A percentile compares a stretch with the other conserved stretches of the same genome.
phyloP scores from a whole-genome alignment of 345 rosid species.

The Jatropha curcas region DNA sequence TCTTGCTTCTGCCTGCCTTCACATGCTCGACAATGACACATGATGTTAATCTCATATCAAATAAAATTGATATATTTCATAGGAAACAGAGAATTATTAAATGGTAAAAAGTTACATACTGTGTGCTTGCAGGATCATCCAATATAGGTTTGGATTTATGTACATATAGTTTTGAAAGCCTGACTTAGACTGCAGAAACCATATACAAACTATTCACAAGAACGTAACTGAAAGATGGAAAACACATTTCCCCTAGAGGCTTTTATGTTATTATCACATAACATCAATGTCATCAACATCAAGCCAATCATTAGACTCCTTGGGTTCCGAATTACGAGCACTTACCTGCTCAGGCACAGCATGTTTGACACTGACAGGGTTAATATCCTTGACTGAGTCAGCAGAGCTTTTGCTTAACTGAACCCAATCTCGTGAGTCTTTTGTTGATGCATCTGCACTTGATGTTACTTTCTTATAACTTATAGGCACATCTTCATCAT shows the following conservation, averaged over 20 bases:
- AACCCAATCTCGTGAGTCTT: conserved; percentile 64
- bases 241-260: conserved; percentile 18
- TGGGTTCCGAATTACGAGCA: conserved; percentile 41
- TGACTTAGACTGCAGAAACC: conserved; percentile 26
- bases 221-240: conserved; percentile 13
- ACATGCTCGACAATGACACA: neutral
- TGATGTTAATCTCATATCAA: neutral
- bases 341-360: conserved; percentile 42
- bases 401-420: conserved; percentile 52
- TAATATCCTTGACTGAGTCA: conserved; percentile 47
- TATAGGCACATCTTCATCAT: conserved; percentile 58
- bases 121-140: conserved; percentile 19
- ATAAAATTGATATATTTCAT: neutral
- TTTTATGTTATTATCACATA: conserved; percentile 26
- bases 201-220: conserved; percentile 35
- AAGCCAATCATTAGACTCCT: conserved; percentile 72
- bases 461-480: conserved; percentile 47
- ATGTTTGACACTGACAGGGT: conserved; percentile 30
- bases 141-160: conserved; percentile 34
- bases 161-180: conserved; percentile 41
- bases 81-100: neutral
- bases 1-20: too few relatives aligned
- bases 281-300: conserved; percentile 64
- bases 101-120: neutral
- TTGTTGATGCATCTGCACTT: conserved; percentile 55